A percentile compares a stretch with the other conserved stretches of the same genome.
These are phyloP conservation scores for Zygoascus sp. DNA, from an alignment of 1,139 yeast genomes.

Conservation along the genomic window DNA sequence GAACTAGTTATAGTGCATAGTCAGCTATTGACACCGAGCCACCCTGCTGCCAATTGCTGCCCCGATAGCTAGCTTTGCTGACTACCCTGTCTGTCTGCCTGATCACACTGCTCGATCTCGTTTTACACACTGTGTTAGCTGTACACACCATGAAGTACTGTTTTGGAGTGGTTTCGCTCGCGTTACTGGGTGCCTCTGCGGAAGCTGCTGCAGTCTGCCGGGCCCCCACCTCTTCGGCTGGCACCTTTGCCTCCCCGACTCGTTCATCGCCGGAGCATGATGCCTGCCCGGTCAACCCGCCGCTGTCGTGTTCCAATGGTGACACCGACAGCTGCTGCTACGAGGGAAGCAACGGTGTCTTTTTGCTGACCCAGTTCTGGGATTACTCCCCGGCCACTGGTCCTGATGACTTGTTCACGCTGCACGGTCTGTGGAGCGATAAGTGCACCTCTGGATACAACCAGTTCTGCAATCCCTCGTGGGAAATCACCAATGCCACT, in stretches of 20 bases:
- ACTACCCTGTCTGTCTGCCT: no score
- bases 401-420: constrained; percentile 69
- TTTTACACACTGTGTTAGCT: background rate
- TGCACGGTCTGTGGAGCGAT: constrained; percentile 87
- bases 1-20: no score
- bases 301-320: constrained; percentile 50
- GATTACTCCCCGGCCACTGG: constrained; percentile 84
- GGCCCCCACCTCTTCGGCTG: constrained; percentile 10
- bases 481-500: constrained; percentile 54
- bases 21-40: no score
- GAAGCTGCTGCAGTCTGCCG: constrained; percentile 1
- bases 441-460: constrained; percentile 69
- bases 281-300: constrained; percentile 60
- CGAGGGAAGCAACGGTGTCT: constrained; percentile 82
- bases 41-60: no score
- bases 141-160: background rate
- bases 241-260: constrained; percentile 15
- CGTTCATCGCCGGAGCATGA: constrained; percentile 26
- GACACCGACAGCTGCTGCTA: constrained; percentile 62
- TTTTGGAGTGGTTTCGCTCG: background rate
- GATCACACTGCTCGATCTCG: no score
- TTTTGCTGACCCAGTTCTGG: constrained; percentile 91
- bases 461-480: constrained; percentile 67
- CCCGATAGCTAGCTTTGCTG: no score
- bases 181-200: background rate